These are phyloP conservation scores for Chimonanthus salicifolius DNA, from an alignment of 164 flowering plant species.

Conservation along the genomic window DNA sequence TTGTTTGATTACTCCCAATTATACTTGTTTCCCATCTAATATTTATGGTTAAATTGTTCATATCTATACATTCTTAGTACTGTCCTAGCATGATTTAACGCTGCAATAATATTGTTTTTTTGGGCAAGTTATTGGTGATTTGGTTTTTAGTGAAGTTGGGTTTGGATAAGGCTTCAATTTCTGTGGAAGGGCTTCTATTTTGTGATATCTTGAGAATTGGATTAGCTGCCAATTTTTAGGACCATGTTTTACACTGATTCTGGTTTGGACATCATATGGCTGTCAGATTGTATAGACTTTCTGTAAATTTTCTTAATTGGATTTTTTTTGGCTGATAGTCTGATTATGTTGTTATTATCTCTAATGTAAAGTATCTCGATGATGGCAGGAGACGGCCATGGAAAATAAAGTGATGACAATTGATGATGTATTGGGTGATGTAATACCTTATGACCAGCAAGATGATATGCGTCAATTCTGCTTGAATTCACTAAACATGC, in stretches of 20 bases:
- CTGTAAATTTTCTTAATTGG: too few relatives aligned
- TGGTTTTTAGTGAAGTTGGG: too few relatives aligned
- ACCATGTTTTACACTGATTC: too few relatives aligned
- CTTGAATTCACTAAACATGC: conserved; percentile 50
- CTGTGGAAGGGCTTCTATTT: too few relatives aligned
- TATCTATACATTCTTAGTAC: not conserved
- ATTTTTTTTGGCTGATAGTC: not conserved
- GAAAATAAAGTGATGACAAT: conserved; percentile 54
- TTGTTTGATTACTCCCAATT: not conserved
- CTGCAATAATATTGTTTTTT: not conserved
- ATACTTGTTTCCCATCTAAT: not conserved
- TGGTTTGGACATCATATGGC: too few relatives aligned
- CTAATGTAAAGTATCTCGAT: not conserved
- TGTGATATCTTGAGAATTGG: too few relatives aligned
- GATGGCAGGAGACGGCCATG: conserved; percentile 52
- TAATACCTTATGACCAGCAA: conserved; percentile 74
- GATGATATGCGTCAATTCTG: conserved; percentile 53
- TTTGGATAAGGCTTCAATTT: too few relatives aligned
- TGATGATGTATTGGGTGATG: conserved; percentile 94
- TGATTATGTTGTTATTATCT: not conserved
- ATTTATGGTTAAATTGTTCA: not conserved
- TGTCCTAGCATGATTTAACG: not conserved
- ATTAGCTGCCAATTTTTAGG: too few relatives aligned
- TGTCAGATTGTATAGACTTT: too few relatives aligned
- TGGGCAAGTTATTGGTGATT: too few relatives aligned